These are phyloP conservation scores for Mycena leptocephala DNA, from an alignment of 768 basidiomycete genomes.

Conservation along the genomic window DNA sequence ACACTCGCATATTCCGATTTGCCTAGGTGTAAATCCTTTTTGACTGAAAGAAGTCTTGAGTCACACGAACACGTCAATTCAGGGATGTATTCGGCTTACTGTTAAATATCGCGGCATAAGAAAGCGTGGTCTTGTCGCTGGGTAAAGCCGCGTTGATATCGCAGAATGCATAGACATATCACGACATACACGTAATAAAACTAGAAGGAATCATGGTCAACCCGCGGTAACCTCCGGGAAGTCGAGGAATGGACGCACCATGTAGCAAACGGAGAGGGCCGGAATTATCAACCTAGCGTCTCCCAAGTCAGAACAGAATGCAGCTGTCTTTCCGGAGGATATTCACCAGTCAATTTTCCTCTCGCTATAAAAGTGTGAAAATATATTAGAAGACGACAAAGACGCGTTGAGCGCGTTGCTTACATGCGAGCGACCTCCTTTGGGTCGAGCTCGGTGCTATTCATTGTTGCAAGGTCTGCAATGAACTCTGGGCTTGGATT, in stretches of 20 bases:
- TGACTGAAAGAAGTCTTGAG: slow-evolving; percentile 9
- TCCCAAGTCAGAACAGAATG: neutral
- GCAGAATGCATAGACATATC: neutral
- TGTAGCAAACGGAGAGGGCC: slow-evolving; percentile 38
- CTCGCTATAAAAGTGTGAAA: slow-evolving; percentile 11
- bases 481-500: slow-evolving; percentile 39
- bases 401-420: slow-evolving; percentile 1
- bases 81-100: slow-evolving; percentile 32
- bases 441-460: slow-evolving; percentile 34
- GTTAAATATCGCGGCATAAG: slow-evolving; percentile 50
- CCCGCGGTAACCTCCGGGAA: neutral
- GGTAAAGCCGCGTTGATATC: slow-evolving; percentile 19
- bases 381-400: neutral
- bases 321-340: neutral
- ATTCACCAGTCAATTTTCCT: slow-evolving; percentile 37
- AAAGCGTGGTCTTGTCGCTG: slow-evolving; percentile 45
- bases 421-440: slow-evolving; percentile 37
- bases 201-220: slow-evolving; percentile 15
- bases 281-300: slow-evolving; percentile 6
- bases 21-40: slow-evolving; percentile 48
- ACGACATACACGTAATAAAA: slow-evolving; percentile 42
- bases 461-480: slow-evolving; percentile 39
- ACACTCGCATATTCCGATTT: slow-evolving; percentile 51
- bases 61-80: neutral
- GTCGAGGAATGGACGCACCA: slow-evolving; percentile 23